Conservation (phyloP, 2,329 filamentous ascomycete species). For the Chaetomiaceae sp. region DNA sequence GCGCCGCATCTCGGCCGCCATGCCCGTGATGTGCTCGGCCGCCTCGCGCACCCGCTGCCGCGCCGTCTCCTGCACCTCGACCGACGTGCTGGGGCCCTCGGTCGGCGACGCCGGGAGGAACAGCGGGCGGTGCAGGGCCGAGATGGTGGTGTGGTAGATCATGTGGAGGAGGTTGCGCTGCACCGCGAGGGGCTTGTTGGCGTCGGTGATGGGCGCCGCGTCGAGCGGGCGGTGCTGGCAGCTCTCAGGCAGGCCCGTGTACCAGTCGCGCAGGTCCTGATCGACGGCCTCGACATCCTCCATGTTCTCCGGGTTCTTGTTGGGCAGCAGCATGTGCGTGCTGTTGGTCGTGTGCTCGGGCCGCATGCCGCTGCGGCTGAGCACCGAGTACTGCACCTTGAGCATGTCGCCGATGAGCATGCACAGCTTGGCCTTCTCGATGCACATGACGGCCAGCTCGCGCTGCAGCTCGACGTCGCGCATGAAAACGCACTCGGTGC, state of each 20-base stretch:
- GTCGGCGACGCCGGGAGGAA: conserved; percentile 70
- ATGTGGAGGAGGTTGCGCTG: conserved; percentile 87
- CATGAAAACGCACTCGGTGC: conserved; percentile 64
- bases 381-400: conserved; percentile 84
- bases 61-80: conserved; percentile 75
- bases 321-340: conserved; percentile 86
- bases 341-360: conserved; percentile 70
- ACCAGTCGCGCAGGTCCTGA: conserved; percentile 72
- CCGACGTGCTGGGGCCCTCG: conserved; percentile 48
- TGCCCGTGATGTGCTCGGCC: conserved; percentile 77
- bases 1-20: conserved; percentile 69
- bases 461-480: conserved; percentile 69
- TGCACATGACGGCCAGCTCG: conserved; percentile 80
- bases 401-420: conserved; percentile 86
- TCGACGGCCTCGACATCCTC: conserved; percentile 77
- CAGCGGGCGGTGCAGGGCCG: conserved; percentile 84
- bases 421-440: conserved; percentile 85
- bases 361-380: conserved; percentile 76
- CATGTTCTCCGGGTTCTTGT: conserved; percentile 77
- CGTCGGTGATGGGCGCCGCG: conserved; percentile 52
- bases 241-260: conserved; percentile 62
- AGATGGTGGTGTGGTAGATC: conserved; percentile 88
- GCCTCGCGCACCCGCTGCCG: conserved; percentile 77
- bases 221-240: conserved; percentile 62
- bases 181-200: conserved; percentile 56